Evolutionary conservation across 345 rosid species (phyloP).

Genomic region (Lepidium aucheri): DNA sequence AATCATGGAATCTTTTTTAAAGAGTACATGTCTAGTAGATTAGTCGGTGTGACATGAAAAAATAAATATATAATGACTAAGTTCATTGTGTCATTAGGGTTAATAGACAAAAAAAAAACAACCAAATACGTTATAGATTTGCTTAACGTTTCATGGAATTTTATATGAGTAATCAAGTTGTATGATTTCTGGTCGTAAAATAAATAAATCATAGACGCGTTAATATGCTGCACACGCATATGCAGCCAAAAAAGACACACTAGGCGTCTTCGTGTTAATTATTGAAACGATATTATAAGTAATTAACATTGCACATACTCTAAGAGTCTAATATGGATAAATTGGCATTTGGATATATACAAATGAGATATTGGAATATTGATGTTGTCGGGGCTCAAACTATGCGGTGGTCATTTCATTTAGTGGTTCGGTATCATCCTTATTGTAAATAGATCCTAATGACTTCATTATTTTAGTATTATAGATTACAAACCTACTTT

Average conservation of each 20-base stretch:
- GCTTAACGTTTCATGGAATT: not conserved
- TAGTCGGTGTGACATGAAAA: too few species aligned
- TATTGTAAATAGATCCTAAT: too few species aligned
- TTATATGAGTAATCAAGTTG: not conserved
- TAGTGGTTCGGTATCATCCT: not conserved
- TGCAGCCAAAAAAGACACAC: not conserved
- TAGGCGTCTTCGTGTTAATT: too few species aligned
- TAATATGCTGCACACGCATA: too few species aligned
- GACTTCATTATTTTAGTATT: too few species aligned
- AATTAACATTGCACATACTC: not conserved
- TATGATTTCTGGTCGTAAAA: not conserved
- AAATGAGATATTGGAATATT: too few species aligned
- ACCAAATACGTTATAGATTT: not conserved
- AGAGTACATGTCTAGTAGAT: not conserved
- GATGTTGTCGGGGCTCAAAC: not conserved
- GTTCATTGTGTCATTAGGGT: not conserved
- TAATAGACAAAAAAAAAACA: not conserved
- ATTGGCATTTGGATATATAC: too few species aligned
- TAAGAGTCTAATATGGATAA: not conserved
- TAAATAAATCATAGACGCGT: not conserved
- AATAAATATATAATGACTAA: not conserved
- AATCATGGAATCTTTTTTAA: too few species aligned
- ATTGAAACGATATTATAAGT: not conserved
- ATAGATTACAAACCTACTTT: too few species aligned
- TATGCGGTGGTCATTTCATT: not conserved